Evolutionary conservation across 768 basidiomycete species (phyloP).

Genomic region (Lenzites betulinus): DNA sequence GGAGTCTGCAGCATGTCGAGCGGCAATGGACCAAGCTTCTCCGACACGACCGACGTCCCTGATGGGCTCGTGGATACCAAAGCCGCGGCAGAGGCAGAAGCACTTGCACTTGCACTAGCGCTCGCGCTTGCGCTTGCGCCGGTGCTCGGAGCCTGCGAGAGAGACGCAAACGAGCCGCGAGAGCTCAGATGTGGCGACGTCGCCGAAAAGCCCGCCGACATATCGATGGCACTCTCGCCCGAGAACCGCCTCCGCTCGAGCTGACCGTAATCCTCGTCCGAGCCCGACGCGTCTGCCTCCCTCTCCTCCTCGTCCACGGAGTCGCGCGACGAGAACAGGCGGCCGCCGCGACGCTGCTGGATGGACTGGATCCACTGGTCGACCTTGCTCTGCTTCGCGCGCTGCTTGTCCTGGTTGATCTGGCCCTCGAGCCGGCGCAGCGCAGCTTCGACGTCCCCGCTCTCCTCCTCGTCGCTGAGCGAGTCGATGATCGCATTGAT

Average conservation of each 20-base stretch:
- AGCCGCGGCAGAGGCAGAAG: neutral
- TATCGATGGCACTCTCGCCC: conserved; percentile 6
- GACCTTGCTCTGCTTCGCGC: conserved; percentile 74
- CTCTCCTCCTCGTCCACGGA: conserved; percentile 41
- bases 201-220: conserved; percentile 11
- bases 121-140: neutral
- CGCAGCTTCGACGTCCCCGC: conserved; percentile 82
- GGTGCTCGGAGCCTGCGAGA: conserved; percentile 4
- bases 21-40: conserved; percentile 21
- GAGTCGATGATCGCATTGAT: conserved; percentile 74
- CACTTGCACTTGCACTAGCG: neutral
- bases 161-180: conserved; percentile 14
- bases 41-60: conserved; percentile 9
- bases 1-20: conserved; percentile 28
- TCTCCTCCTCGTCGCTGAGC: conserved; percentile 71
- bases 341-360: conserved; percentile 62
- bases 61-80: conserved; percentile 7
- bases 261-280: conserved; percentile 42
- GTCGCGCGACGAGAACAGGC: conserved; percentile 51
- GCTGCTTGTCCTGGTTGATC: conserved; percentile 71
- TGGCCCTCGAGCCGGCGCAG: conserved; percentile 81
- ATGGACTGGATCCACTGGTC: conserved; percentile 81
- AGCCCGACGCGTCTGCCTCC: conserved; percentile 10
- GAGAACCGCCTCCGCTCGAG: conserved; percentile 21
- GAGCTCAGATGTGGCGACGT: conserved; percentile 14